These are phyloP conservation scores for Oryza glaberrima DNA, from an alignment of 176 grass and related monocot genomes.

Conservation along the genomic window DNA sequence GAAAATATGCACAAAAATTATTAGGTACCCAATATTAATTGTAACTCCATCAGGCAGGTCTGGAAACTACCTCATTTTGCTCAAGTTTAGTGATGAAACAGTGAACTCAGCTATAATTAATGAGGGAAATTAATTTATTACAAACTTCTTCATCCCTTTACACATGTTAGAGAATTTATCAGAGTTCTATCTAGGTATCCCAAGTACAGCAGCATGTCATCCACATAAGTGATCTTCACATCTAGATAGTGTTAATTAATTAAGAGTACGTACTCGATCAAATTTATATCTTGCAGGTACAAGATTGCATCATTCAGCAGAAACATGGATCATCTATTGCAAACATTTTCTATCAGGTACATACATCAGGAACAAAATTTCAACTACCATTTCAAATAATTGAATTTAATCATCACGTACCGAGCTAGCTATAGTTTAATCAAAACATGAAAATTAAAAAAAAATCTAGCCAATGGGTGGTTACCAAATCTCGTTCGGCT, in stretches of 20 bases:
- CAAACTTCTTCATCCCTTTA: neutral
- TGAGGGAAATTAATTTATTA: neutral
- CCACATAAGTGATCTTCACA: neutral
- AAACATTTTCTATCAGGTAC: neutral
- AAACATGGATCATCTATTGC: neutral
- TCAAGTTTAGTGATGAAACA: neutral
- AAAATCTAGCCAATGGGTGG: constrained; percentile 29
- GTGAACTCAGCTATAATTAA: neutral
- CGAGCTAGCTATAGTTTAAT: neutral
- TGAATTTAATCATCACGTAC: neutral
- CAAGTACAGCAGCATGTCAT: neutral
- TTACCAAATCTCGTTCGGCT: constrained; percentile 5
- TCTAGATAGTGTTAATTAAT: neutral
- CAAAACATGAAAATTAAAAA: neutral
- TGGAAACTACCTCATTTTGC: neutral
- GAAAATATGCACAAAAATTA: neutral
- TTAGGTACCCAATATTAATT: neutral
- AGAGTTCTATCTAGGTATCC: neutral
- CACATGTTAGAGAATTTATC: neutral
- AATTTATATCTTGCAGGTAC: neutral
- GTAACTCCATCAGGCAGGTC: neutral
- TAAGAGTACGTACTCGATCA: neutral
- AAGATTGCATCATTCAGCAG: neutral
- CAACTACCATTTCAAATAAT: neutral
- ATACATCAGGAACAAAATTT: neutral